Conservation (phyloP, 805 yeast genomes). For the Kodamaea kaohsiungensis region DNA sequence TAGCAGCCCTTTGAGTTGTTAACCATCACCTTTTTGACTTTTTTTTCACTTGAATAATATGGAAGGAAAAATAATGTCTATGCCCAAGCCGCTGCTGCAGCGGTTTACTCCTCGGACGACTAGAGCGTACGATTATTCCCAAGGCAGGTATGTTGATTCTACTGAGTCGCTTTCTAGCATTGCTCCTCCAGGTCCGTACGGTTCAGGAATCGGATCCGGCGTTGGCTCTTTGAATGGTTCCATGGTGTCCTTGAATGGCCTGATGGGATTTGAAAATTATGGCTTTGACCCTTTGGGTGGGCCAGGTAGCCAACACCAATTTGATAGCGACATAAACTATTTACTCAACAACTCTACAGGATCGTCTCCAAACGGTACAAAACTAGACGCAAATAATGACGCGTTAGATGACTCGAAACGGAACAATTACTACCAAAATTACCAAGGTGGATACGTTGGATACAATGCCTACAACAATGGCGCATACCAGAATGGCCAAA, state of each 20-base stretch:
- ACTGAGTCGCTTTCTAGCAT: not conserved
- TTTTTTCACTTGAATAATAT: not conserved
- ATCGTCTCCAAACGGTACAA: not conserved
- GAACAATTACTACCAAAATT: not conserved
- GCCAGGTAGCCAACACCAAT: slow-evolving; percentile 11
- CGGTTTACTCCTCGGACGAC: not conserved
- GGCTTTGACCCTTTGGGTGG: not conserved
- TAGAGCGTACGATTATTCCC: not conserved
- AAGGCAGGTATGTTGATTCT: not conserved
- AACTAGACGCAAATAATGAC: not conserved
- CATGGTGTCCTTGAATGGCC: slow-evolving; percentile 4
- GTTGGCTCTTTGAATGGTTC: slow-evolving; percentile 6
- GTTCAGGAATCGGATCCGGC: not conserved
- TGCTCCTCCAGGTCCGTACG: not conserved
- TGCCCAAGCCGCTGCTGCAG: slow-evolving; percentile 4
- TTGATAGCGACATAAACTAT: slow-evolving; percentile 33
- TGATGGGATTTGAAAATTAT: not conserved
- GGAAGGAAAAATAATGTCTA: slow-evolving; percentile 6
- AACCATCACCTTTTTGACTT: too few relatives aligned
- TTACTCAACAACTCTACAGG: slow-evolving; percentile 19
- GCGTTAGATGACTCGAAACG: not conserved
- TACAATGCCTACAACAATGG: not conserved
- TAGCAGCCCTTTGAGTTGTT: too few relatives aligned
- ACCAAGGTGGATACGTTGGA: not conserved
- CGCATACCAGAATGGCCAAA: not conserved